These are phyloP conservation scores for Ogataea trehaloabstinens DNA, from an alignment of 805 yeast species.

Conservation along the genomic window DNA sequence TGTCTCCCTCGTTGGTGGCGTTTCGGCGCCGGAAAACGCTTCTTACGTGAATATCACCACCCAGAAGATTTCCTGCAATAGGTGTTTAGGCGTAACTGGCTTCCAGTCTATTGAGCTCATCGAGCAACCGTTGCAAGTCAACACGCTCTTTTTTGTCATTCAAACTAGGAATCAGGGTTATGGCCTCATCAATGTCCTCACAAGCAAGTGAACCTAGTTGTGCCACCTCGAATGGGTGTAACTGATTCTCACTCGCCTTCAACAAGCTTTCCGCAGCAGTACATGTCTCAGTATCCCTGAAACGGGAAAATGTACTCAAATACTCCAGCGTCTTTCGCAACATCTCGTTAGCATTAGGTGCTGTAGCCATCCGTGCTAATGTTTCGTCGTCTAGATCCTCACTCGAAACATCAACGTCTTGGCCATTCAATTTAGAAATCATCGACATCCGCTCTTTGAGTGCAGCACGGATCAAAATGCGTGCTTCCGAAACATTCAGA, in stretches of 20 bases:
- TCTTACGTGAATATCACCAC: conserved; percentile 44
- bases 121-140: conserved; percentile 81
- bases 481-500: conserved; percentile 83
- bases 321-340: conserved; percentile 89
- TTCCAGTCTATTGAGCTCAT: conserved; percentile 74
- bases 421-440: conserved; percentile 38
- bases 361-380: conserved; percentile 49
- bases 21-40: conserved; percentile 57
- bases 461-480: conserved; percentile 87
- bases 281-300: conserved; percentile 88
- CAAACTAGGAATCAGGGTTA: conserved; percentile 87
- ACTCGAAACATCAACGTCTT: conserved; percentile 27
- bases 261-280: conserved; percentile 89
- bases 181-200: conserved; percentile 96
- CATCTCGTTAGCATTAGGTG: conserved; percentile 81
- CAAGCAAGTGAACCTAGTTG: conserved; percentile 84
- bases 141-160: conserved; percentile 77
- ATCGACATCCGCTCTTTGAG: conserved; percentile 67
- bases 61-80: conserved; percentile 29
- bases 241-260: conserved; percentile 65
- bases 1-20: conserved; percentile 80
- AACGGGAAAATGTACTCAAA: conserved; percentile 80
- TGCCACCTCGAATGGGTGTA: conserved; percentile 95
- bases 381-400: conserved; percentile 45
- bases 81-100: conserved; percentile 30